Evolutionary conservation across 2,329 filamentous ascomycete genomes (phyloP), one percentile per base, ranked within the genome.

Genomic region (Neofusicoccum kwambonambiense): DNA sequence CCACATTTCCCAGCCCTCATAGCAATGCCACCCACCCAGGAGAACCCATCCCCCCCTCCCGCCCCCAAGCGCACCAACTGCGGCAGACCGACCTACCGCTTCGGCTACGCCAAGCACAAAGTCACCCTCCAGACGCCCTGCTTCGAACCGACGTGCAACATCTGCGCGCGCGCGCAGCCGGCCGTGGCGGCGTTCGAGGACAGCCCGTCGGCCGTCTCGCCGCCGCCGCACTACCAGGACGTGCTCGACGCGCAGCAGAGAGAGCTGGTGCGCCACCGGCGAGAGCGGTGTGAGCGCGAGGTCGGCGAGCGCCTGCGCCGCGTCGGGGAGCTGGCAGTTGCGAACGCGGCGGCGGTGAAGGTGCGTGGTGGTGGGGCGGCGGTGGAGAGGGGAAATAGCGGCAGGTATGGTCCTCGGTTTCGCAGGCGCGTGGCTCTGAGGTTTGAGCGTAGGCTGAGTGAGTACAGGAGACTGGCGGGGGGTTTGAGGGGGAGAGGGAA

Each of bases 41-140:
- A 4, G 12, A 22, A 17, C 4, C 22, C 22, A 3, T 22, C 3
- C 22, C 22, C 22, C 3, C 12, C 8, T 1, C 52, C n/a, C 22
- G 41, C 9, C 27, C 6, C 27, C n/a, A 44, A 34, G 9, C 49
- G 50, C 19, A 49, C 62, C 52, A 64, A 64, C 52, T 64, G 62
- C 62, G 19, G 52, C 19, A 37, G 44, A 19, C 51, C 13, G 4
- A 17, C 35, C 42, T 49, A 57, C 62, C 62, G 62, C 44, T 64
- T 64, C 62, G 12, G 52, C 11, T 64, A 64, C 62, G 19, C 11
- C 2, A 49, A 34, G 27, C 12, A 64, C 62, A 41, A 4, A 12
- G 31, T 64, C 19, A 51, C 34, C 0, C 51, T 64, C 42, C 15
- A 17, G 7, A 57, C 27, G 7, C 62, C 62, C 5, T 64, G 62